phyloP scores from a whole-genome alignment of 2,329 filamentous ascomycete genomes.

The Aureobasidium sp. region DNA sequence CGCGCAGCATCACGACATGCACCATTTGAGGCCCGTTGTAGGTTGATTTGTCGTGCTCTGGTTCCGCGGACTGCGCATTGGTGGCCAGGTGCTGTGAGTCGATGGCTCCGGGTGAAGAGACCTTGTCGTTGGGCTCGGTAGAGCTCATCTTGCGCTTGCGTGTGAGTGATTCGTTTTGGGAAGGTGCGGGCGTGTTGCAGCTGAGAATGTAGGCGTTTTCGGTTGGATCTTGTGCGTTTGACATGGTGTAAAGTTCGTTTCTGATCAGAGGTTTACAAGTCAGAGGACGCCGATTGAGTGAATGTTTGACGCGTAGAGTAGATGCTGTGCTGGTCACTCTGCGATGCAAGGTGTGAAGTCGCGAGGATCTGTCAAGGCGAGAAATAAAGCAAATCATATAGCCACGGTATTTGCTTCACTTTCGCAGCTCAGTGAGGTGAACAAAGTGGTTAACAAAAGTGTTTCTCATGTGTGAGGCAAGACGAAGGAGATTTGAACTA shows the following conservation, averaged over 20 bases:
- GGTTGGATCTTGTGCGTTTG: neutral
- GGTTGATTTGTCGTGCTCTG: neutral
- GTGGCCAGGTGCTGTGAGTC: neutral
- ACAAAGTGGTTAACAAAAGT: neutral
- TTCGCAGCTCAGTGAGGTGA: neutral
- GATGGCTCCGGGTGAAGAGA: neutral
- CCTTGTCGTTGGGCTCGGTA: neutral
- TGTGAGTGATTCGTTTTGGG: neutral
- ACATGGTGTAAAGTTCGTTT: neutral
- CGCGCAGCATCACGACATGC: neutral
- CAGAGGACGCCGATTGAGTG: neutral
- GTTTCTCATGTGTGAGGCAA: neutral
- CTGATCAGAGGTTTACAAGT: no score
- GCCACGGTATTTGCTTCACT: neutral
- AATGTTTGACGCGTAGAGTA: no score
- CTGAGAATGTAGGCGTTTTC: neutral
- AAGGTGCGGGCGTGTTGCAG: neutral
- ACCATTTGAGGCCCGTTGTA: conserved; percentile 2
- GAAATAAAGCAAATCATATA: neutral
- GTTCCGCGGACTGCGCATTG: neutral
- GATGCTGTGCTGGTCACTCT: no score
- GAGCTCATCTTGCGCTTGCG: conserved; percentile 3
- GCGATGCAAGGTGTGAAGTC: no score
- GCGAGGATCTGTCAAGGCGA: neutral
- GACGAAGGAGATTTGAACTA: neutral